Evolutionary conservation across 371 early-diverging fungal genomes (phyloP).

Genomic region (Mortierella sp.): DNA sequence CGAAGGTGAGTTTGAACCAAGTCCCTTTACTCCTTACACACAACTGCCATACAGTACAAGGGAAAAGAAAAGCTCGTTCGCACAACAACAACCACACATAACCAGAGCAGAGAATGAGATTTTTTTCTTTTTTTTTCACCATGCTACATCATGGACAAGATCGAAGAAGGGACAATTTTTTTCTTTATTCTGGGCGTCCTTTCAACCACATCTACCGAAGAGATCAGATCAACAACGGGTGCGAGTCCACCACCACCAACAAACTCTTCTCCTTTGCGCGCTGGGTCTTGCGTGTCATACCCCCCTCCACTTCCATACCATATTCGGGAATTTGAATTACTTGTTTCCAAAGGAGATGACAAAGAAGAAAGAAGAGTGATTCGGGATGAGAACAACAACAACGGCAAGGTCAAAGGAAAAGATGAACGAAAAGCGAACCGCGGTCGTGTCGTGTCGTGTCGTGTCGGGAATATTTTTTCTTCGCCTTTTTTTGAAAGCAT

Average conservation of each 20-base stretch:
- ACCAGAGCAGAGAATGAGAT: too few relatives aligned
- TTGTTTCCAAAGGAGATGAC: too few relatives aligned
- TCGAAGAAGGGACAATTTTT: background rate
- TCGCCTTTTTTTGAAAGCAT: background rate
- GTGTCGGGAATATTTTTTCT: constrained; percentile 8
- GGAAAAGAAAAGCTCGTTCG: background rate
- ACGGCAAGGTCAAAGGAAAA: background rate
- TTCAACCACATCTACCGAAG: background rate
- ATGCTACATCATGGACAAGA: too few relatives aligned
- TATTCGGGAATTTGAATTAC: background rate
- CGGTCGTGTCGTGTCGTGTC: constrained; percentile 14
- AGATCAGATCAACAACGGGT: constrained; percentile 1
- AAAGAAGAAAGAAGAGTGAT: background rate
- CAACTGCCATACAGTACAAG: background rate
- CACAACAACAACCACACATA: background rate
- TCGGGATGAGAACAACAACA: constrained; percentile 1
- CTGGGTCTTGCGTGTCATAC: background rate
- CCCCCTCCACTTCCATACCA: background rate
- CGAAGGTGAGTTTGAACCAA: constrained; percentile 81
- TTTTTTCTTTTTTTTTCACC: too few relatives aligned
- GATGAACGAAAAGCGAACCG: background rate
- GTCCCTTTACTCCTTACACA: background rate
- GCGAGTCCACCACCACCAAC: too few relatives aligned
- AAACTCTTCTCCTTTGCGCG: background rate
- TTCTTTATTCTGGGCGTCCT: background rate